These are phyloP conservation scores for Clohesyomyces aquaticus DNA, from an alignment of 495 filamentous ascomycete species.

Conservation along the genomic window DNA sequence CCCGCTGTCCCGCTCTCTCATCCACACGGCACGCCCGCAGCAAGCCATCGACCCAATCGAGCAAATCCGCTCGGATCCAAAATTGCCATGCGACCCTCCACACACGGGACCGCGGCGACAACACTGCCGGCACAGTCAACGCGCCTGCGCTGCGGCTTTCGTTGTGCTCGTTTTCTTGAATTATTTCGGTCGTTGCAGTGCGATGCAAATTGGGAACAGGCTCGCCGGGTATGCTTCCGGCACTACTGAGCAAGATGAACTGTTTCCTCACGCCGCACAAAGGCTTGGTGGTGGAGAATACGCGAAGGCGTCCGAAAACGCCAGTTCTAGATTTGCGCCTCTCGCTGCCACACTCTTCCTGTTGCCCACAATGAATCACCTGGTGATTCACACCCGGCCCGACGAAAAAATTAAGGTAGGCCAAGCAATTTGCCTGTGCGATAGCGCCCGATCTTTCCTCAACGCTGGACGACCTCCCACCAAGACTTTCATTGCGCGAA, in stretches of 20 bases:
- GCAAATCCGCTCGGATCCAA: conserved; percentile 9
- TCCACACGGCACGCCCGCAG: conserved; percentile 3
- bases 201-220: too few species aligned
- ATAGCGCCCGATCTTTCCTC: conserved; percentile 15
- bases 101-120: not conserved
- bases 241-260: too few species aligned
- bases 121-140: not conserved
- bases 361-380: not conserved
- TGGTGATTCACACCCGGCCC: not conserved
- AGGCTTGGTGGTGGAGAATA: not conserved
- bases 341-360: not conserved
- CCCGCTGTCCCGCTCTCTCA: conserved; percentile 26
- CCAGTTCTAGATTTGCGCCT: conserved; percentile 17
- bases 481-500: not conserved
- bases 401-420: conserved; percentile 33
- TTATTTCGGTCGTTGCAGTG: not conserved
- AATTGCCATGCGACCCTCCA: not conserved
- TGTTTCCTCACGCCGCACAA: conserved; percentile 1
- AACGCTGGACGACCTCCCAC: conserved; percentile 4
- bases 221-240: too few species aligned
- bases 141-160: not conserved
- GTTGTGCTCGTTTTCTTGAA: too few species aligned
- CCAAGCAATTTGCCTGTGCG: conserved; percentile 27
- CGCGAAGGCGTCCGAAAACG: not conserved
- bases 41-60: conserved; percentile 17